phyloP scores from a whole-genome alignment of 2,329 filamentous ascomycete species.

The Pseudogymnoascus sp. region DNA sequence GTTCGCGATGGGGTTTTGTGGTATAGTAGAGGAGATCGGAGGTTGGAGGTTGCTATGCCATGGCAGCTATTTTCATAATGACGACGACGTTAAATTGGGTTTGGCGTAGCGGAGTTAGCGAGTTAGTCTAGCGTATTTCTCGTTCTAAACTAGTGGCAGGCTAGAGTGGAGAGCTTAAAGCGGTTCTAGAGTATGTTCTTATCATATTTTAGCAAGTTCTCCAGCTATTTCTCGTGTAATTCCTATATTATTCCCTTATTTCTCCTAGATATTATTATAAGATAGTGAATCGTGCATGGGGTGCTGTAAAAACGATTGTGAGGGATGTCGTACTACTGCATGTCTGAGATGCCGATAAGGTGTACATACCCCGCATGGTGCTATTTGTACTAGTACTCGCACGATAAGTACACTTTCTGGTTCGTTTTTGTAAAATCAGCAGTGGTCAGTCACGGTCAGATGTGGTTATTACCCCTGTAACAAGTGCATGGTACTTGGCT shows the following conservation, averaged over 20 bases:
- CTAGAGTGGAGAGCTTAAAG: not conserved
- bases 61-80: slow-evolving; percentile 9
- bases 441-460: not conserved
- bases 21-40: not conserved
- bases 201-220: not conserved
- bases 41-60: slow-evolving; percentile 1
- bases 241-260: not conserved
- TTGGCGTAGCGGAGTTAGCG: slow-evolving; percentile 5
- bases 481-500: not conserved
- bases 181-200: not conserved
- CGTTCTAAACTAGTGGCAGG: not conserved
- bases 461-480: not conserved
- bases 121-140: not conserved
- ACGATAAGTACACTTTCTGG: not conserved
- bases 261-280: not conserved
- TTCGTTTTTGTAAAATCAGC: not conserved
- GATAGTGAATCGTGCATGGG: not conserved
- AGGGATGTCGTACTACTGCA: not conserved
- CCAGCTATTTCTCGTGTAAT: not conserved
- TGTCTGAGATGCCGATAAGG: not conserved
- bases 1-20: not conserved
- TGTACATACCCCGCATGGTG: not conserved
- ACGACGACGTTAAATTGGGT: not conserved
- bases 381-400: not conserved
- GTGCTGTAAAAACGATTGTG: not conserved